A percentile compares a stretch with the other conserved stretches of the same genome.
Conservation (phyloP, 208 protist genomes). For the Acanthamoeba castellanii region DNA sequence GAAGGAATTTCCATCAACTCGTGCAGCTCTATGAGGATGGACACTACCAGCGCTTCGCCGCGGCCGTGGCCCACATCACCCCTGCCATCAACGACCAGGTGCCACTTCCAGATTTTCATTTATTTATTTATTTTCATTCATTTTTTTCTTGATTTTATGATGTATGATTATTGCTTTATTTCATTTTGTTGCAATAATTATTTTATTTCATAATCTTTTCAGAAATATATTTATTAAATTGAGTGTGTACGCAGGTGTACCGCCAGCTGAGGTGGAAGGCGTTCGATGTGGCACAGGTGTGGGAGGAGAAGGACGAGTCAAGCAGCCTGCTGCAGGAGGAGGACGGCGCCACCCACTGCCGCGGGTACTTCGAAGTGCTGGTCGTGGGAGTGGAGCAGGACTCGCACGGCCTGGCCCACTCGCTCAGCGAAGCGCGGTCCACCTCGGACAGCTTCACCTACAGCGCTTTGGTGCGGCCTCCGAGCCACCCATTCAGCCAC, state of each 20-base stretch:
- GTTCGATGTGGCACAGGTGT: constrained; percentile 36
- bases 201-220: background rate
- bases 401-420: constrained; percentile 18
- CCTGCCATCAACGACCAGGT: constrained; percentile 48
- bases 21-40: constrained; percentile 24
- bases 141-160: background rate
- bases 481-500: background rate
- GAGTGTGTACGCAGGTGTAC: background rate
- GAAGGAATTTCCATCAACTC: constrained; percentile 1
- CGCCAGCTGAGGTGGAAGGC: constrained; percentile 12
- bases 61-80: constrained; percentile 1
- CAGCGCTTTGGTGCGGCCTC: background rate
- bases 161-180: background rate
- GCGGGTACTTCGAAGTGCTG: constrained; percentile 57
- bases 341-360: background rate
- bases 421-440: background rate
- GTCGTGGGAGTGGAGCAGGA: constrained; percentile 44
- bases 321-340: constrained; percentile 31
- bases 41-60: constrained; percentile 43
- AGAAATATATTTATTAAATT: background rate
- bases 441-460: constrained; percentile 61
- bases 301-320: constrained; percentile 1
- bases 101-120: background rate
- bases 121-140: background rate
- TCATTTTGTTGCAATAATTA: background rate